Base-by-base conservation (phyloP, 2,329 filamentous ascomycete species). In the Didymella glomerata region DNA sequence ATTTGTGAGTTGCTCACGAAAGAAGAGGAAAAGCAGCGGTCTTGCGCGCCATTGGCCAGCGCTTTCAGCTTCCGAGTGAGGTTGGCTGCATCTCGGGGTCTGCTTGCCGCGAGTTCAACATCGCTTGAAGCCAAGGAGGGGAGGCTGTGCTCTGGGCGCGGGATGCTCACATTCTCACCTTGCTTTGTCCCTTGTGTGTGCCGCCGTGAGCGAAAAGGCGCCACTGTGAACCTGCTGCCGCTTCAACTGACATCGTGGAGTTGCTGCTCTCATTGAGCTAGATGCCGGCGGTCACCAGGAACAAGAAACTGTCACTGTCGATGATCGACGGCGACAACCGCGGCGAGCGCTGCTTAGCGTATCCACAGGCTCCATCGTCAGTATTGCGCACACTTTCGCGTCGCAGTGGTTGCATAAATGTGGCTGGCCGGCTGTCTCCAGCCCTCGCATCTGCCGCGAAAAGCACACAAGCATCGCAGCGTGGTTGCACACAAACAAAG, bases 281-380 rank as follows among this genome's bases (percentile, higher is more conserved):
- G 56, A 30, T 54, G 56, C 45, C 40, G 56, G 40, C 24, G 38
- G 30, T 41, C 56, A 54, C 38, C 56, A 59, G 56, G 56, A 59
- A 59, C 56, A 51, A 46, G 50, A 42, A 54, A 47, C 46, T 58
- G 56, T 54, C 56, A 36, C 34, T 54, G 38, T 54, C 27, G 46
- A 44, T 45, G 57, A 60, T 60, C 57, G 57, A 54, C 57, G 38
- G 51, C 51, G 52, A 48, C 51, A 55, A 55, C 47, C 57, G 57
- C 57, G 57, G 57, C 44, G 47, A 60, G 42, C 51, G 51, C 50
- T 49, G 40, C 51, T 55, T 60, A 60, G 51, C 52, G 48, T 48
- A 28, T 38, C 36, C 52, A 41, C 25, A 16, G 38, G 24, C 34
- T 11, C 28, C 51, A 42, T 42, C 49, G 27, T 47, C 25, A 54